Conservation (phyloP, 2,329 filamentous ascomycete genomes). For the Periconia sp. region DNA sequence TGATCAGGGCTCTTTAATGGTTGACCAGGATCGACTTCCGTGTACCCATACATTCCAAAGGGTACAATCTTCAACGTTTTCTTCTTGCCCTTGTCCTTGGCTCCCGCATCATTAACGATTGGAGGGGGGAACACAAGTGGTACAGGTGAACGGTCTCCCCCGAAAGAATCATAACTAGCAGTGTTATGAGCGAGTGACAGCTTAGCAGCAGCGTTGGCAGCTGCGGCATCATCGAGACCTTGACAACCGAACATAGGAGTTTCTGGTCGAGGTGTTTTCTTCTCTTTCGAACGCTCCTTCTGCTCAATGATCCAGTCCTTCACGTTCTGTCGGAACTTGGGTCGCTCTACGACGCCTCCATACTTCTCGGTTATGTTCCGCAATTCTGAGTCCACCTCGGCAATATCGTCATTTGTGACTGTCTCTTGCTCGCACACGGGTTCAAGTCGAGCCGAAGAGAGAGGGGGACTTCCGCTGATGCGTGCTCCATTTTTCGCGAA, state of each 20-base stretch:
- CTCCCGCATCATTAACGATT: background rate
- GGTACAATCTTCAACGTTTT: background rate
- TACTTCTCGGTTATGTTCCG: slow-evolving; percentile 32
- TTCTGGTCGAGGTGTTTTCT: background rate
- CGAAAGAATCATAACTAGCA: background rate
- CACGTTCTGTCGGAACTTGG: slow-evolving; percentile 29
- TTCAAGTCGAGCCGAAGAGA: background rate
- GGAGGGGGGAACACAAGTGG: background rate
- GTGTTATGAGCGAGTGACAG: background rate
- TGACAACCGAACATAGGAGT: slow-evolving; percentile 23
- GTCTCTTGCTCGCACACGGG: background rate
- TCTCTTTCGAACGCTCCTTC: slow-evolving; percentile 18
- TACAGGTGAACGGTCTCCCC: background rate
- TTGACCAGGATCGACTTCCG: background rate
- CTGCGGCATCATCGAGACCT: background rate
- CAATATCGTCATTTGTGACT: slow-evolving; percentile 23
- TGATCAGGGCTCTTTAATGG: slow-evolving; percentile 22
- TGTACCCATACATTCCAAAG: slow-evolving; percentile 6
- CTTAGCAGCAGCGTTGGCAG: background rate
- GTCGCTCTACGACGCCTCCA: slow-evolving; percentile 33
- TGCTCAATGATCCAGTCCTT: slow-evolving; percentile 31
- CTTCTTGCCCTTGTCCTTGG: background rate
- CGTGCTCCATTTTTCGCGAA: slow-evolving; percentile 7
- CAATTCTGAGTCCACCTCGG: slow-evolving; percentile 30
- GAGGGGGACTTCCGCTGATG: background rate